Conservation (phyloP, 768 basidiomycete species). For the Obba rivulosa region DNA sequence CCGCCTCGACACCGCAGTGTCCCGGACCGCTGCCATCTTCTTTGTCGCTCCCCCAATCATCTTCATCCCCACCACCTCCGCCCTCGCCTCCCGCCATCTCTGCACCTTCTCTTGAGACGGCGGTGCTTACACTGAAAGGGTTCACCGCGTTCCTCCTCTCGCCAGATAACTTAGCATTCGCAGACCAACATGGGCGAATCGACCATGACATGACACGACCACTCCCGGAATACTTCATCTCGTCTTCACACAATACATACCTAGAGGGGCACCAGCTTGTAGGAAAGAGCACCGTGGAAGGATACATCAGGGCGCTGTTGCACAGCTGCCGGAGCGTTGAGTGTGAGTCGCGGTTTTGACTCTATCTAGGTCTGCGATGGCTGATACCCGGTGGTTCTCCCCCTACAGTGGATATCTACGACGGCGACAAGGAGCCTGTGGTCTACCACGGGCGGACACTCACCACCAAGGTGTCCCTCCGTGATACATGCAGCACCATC, state of each 20-base stretch:
- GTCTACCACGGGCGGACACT: constrained; percentile 89
- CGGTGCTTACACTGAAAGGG: constrained; percentile 47
- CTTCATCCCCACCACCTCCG: constrained; percentile 2
- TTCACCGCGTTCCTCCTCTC: constrained; percentile 83
- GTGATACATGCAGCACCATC: constrained; percentile 81
- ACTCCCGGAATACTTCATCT: constrained; percentile 82
- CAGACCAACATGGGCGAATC: constrained; percentile 46
- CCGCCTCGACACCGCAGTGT: constrained; percentile 8
- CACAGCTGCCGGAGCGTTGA: constrained; percentile 94
- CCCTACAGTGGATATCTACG: constrained; percentile 83
- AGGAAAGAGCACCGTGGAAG: constrained; percentile 85
- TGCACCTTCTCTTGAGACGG: constrained; percentile 8
- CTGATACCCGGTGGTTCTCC: no score
- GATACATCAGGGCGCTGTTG: constrained; percentile 88
- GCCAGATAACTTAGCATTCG: constrained; percentile 61
- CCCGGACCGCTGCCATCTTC: background rate
- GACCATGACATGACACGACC: constrained; percentile 88
- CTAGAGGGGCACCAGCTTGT: constrained; percentile 82
- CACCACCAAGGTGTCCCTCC: constrained; percentile 75
- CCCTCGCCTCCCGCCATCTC: constrained; percentile 5
- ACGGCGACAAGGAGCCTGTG: constrained; percentile 79
- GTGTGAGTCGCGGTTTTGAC: constrained; percentile 41
- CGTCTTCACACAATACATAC: constrained; percentile 91
- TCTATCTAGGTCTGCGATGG: background rate
- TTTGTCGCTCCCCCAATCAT: background rate